phyloP scores from a whole-genome alignment of 1,139 yeast genomes.

The Casaregolazyma suthepensis region DNA sequence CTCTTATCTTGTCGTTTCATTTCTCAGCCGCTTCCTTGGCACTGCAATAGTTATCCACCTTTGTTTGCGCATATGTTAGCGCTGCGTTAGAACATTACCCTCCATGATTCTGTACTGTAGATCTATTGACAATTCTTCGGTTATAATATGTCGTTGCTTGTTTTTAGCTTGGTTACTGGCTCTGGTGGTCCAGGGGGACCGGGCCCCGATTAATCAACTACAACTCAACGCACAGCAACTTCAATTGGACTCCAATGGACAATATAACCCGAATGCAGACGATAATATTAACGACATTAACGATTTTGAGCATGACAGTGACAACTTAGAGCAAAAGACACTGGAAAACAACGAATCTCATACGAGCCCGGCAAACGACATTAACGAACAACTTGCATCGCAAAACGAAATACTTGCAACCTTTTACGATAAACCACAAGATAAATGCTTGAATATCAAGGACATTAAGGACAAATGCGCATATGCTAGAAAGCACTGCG shows the following conservation, averaged over 20 bases:
- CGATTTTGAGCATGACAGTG: not conserved
- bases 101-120: not conserved
- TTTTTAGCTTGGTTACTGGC: not conserved
- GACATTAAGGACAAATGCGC: constrained; percentile 28
- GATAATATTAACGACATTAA: not conserved
- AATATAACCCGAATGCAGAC: not conserved
- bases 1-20: not conserved
- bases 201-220: not conserved
- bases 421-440: not conserved
- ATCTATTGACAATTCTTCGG: not conserved
- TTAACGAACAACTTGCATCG: not conserved
- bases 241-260: not conserved
- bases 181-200: not conserved
- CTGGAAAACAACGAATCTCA: not conserved
- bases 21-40: not conserved
- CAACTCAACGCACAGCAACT: not conserved
- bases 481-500: constrained; percentile 30
- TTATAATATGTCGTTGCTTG: not conserved
- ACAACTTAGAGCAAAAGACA: not conserved
- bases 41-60: not conserved
- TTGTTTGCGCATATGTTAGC: not conserved
- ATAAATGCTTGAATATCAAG: not conserved
- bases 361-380: not conserved
- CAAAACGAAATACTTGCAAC: not conserved
- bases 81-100: not conserved